These are phyloP conservation scores for Xylariaceae sp. DNA, from an alignment of 2,329 filamentous ascomycete genomes.

Conservation along the genomic window DNA sequence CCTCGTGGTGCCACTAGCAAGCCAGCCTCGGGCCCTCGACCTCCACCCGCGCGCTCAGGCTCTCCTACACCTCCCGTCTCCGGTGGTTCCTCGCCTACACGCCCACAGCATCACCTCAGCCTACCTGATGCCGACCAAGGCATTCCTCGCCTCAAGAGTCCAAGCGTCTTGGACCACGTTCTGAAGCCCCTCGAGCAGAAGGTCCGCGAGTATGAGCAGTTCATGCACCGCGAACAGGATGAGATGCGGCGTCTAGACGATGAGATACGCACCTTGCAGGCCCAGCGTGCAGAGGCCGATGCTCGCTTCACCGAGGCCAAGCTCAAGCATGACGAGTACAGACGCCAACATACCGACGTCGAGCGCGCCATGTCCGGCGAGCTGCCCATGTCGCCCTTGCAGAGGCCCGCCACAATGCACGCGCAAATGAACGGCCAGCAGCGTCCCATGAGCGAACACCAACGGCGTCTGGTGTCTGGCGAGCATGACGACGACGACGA, in stretches of 20 bases:
- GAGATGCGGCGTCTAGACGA: conserved; percentile 43
- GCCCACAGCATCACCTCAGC: conserved; percentile 12
- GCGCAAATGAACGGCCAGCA: conserved; percentile 16
- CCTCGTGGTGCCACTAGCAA: conserved; percentile 20
- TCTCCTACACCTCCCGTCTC: conserved; percentile 25
- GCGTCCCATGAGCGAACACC: conserved; percentile 23
- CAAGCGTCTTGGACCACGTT: conserved; percentile 42
- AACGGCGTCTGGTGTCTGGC: conserved; percentile 11
- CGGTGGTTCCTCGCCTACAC: conserved; percentile 20
- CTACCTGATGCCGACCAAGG: conserved; percentile 15
- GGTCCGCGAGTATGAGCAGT: conserved; percentile 41
- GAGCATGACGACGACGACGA: conserved; percentile 15
- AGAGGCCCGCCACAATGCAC: conserved; percentile 17
- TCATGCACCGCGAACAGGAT: conserved; percentile 41
- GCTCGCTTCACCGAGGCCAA: conserved; percentile 42
- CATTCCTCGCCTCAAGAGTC: conserved; percentile 44
- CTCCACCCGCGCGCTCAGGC: conserved; percentile 18
- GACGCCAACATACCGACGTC: conserved; percentile 41
- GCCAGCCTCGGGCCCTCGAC: conserved; percentile 19
- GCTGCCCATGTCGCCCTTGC: conserved; percentile 21
- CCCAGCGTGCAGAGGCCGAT: conserved; percentile 40
- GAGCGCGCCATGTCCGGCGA: conserved; percentile 42
- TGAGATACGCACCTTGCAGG: conserved; percentile 41
- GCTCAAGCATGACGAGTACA: conserved; percentile 44
- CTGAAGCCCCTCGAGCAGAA: conserved; percentile 45